phyloP scores from a whole-genome alignment of 2,329 filamentous ascomycete species.

The Colletotrichum nymphaeae region DNA sequence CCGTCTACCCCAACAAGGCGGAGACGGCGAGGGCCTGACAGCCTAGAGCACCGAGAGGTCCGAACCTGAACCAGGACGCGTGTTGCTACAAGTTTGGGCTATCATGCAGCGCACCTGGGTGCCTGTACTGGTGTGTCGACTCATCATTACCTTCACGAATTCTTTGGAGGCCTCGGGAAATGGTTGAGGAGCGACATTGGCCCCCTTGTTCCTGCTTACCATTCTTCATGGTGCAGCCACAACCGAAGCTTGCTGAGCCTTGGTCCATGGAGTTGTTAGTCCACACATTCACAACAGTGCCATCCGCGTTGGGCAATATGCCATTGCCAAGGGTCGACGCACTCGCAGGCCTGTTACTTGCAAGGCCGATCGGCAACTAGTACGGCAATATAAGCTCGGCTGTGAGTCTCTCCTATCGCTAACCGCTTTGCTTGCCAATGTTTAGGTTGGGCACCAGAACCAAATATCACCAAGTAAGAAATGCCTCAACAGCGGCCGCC shows the following conservation, averaged over 20 bases:
- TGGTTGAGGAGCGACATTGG: neutral
- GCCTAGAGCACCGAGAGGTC: slow-evolving; percentile 6
- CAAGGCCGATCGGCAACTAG: neutral
- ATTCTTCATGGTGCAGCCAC: slow-evolving; percentile 1
- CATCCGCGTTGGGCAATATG: neutral
- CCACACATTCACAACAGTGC: neutral
- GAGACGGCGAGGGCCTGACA: slow-evolving; percentile 5
- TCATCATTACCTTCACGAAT: neutral
- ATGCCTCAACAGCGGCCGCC: slow-evolving; percentile 4
- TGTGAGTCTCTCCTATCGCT: neutral
- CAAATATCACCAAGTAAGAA: neutral
- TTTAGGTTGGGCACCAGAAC: neutral
- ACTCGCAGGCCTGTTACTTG: neutral
- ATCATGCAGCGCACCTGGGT: slow-evolving; percentile 1
- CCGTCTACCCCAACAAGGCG: slow-evolving; percentile 5
- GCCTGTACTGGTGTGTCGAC: neutral
- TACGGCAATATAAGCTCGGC: neutral
- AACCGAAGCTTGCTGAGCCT: neutral
- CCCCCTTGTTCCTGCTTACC: neutral
- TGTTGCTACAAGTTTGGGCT: slow-evolving; percentile 16
- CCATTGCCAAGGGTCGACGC: neutral
- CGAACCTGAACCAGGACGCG: slow-evolving; percentile 18
- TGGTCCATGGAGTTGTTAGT: neutral
- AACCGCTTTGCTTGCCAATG: neutral
- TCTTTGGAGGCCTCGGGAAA: slow-evolving; percentile 13